Evolutionary conservation across 805 yeast genomes (phyloP), one percentile per base, ranked within the genome.

Genomic region (Suhomyces faveliae): DNA sequence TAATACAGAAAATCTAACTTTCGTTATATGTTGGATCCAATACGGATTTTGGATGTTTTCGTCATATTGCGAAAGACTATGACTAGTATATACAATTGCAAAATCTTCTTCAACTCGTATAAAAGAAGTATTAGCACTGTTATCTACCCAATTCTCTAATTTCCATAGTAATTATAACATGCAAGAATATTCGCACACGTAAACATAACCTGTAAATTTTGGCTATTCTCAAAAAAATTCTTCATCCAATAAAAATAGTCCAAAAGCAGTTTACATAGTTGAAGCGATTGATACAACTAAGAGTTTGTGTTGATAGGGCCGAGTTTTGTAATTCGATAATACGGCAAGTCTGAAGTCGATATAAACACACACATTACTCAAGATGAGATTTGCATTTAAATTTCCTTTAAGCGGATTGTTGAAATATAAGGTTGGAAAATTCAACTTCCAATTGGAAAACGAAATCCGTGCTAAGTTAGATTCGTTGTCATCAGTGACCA

Each of bases 391-490:
- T 58, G 67, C 71, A 47, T 72, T 70, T 57, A 72, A 66, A 56
- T 62, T 67, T 50, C 77, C 77, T 30, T 59, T 73, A 47, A 58
- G 66, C 53, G 62, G 67, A 51, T 61, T 71, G 51, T 64, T 72
- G 46, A 72, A 70, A 55, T 59, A 59, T 58, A 70, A 64, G 54
- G 61, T 67, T 24, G 70, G 67, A 37, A 67, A 65, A 57, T 73
- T 73, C 69, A 76, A 78, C 59, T 64, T 66, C 49, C 70, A 71
- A 27, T 71, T 77, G 46, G 91, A 85, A 62, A 73, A 74, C 55
- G 85, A 81, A 48, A 83, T 87, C 53, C 77, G 89, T 52, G 65
- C 73, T 54, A 73, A 80, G 57, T 76, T 88, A 56, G 83, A 81
- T 59, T 64, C 79, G 20, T 73, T 87, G 47, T 85, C 90, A 21